These are phyloP conservation scores for Chrysosporium queenslandicum DNA, from an alignment of 2,329 filamentous ascomycete species.

Conservation along the genomic window DNA sequence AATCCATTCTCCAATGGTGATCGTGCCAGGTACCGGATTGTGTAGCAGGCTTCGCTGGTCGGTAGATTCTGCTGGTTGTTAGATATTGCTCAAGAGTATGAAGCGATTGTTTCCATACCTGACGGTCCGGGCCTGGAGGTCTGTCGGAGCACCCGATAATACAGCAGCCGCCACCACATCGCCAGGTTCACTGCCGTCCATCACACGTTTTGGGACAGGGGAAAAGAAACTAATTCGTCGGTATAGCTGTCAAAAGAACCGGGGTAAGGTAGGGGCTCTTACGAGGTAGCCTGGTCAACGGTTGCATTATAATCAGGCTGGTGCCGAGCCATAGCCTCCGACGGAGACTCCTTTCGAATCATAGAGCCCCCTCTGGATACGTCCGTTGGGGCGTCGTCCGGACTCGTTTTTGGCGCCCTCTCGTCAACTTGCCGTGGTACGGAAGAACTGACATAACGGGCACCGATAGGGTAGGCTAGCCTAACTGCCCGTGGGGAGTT, in stretches of 20 bases:
- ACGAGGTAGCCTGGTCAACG: slow-evolving; percentile 87
- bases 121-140: slow-evolving; percentile 87
- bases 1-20: slow-evolving; percentile 93
- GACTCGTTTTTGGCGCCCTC: slow-evolving; percentile 35
- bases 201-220: slow-evolving; percentile 76
- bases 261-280: slow-evolving; percentile 29
- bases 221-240: slow-evolving; percentile 70
- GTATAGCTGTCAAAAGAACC: slow-evolving; percentile 10
- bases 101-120: slow-evolving; percentile 50
- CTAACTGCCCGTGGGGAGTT: slow-evolving; percentile 28
- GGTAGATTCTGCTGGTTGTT: slow-evolving; percentile 64
- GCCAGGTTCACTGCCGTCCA: slow-evolving; percentile 78
- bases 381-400: slow-evolving; percentile 36
- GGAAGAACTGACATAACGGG: slow-evolving; percentile 36
- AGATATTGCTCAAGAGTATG: not conserved
- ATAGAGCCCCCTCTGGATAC: slow-evolving; percentile 35
- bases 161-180: slow-evolving; percentile 69
- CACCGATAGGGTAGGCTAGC: slow-evolving; percentile 27
- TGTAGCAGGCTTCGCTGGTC: slow-evolving; percentile 84
- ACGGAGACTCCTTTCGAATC: slow-evolving; percentile 43
- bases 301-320: slow-evolving; percentile 71
- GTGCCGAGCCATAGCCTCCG: slow-evolving; percentile 49
- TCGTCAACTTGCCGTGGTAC: slow-evolving; percentile 28
- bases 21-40: slow-evolving; percentile 84
- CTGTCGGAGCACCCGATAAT: slow-evolving; percentile 82